Base-by-base conservation (phyloP, 1,139 yeast species). In the Diutina rugosa region DNA sequence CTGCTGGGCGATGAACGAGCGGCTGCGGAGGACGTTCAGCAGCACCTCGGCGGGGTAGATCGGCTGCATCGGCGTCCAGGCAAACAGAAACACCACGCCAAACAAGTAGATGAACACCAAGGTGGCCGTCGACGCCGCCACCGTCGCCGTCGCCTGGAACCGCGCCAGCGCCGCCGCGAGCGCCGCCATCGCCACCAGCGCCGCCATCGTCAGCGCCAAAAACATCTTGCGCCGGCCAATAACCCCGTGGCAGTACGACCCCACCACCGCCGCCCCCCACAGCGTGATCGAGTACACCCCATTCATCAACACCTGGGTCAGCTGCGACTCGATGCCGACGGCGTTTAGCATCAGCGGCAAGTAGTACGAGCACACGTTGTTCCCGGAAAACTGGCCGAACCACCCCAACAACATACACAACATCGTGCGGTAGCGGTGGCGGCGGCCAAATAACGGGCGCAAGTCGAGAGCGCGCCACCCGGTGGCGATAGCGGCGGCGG, bases 41-140 rank as follows among this genome's bases (percentile, higher is more conserved):
- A 62, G 55, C n/a, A 64, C 59, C 58, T 64, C 67, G 7, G 65
- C 57, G 8, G 67, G 66, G 51, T 64, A 64, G 18, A 63, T 59
- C 44, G 65, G 65, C 56, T 63, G 67, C 59, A 46, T 46, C 10
- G 48, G 48, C 10, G 48, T 46, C 26, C 16, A 46, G 4, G 48
- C 48, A 46, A 46, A 46, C 48, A 18, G 21, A 18, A 46, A 46
- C 30, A 46, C 30, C 48, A 46, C 48, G 8, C 48, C 48, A 56
- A 64, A 64, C 29, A 64, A 57, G 53, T 63, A 64, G 30, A 64
- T 62, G 56, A 64, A 64, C 8, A 62, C 64, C 54, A 64, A 57
- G 28, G 65, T 61, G 16, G 54, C 57, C 10, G 59, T 59, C 5
- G 65, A 60, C 14, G 64, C 63, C 21, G 55, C 58, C n/a, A 53